phyloP scores from a whole-genome alignment of 202 grass and related monocot genomes.

The Carex sylvatica region DNA sequence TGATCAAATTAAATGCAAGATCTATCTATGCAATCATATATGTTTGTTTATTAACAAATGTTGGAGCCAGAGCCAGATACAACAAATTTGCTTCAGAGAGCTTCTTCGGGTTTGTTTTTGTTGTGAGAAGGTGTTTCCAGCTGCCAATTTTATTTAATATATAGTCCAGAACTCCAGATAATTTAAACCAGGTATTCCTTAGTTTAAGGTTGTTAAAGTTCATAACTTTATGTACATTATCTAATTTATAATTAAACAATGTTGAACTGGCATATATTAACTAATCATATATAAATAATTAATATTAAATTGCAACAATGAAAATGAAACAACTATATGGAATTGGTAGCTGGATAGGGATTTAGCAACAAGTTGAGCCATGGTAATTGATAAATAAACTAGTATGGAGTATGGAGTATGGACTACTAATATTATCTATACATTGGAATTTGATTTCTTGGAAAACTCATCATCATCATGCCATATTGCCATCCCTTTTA shows the following conservation, averaged over 20 bases:
- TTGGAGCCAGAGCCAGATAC: too few relatives aligned
- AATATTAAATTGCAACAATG: not conserved
- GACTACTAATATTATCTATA: too few relatives aligned
- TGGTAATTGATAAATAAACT: too few relatives aligned
- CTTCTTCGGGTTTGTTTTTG: not conserved
- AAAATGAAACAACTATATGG: not conserved
- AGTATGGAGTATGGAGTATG: too few relatives aligned
- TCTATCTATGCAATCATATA: too few relatives aligned
- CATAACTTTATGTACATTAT: not conserved
- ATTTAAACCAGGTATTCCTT: not conserved
- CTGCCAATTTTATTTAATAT: not conserved
- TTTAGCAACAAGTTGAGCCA: too few relatives aligned
- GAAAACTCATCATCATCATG: too few relatives aligned
- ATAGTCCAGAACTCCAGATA: not conserved
- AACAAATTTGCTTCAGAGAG: not conserved
- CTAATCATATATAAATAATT: not conserved
- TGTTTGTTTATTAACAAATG: too few relatives aligned
- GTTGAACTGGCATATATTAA: not conserved
- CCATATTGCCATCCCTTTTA: too few relatives aligned
- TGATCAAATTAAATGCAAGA: too few relatives aligned
- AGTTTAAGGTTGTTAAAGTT: not conserved
- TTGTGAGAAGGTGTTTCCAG: not conserved
- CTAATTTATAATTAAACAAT: not conserved
- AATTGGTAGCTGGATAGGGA: too few relatives aligned
- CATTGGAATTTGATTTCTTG: too few relatives aligned